Conservation (phyloP, 2,329 filamentous ascomycete species). For the Neofusicoccum umdonicola region DNA sequence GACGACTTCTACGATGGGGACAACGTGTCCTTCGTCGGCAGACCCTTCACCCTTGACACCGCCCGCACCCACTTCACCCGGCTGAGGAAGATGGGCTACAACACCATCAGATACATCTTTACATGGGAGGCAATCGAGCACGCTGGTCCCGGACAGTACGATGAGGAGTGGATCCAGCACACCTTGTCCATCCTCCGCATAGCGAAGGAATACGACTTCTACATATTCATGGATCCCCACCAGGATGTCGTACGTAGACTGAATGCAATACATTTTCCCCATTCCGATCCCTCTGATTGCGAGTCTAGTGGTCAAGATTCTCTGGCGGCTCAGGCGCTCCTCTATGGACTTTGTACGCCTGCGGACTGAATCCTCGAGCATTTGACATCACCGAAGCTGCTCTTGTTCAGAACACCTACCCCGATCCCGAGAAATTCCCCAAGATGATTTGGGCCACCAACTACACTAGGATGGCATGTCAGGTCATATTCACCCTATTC, state of each 20-base stretch:
- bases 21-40: slow-evolving; percentile 80
- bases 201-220: slow-evolving; percentile 89
- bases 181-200: slow-evolving; percentile 81
- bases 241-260: slow-evolving; percentile 78
- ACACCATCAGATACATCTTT: slow-evolving; percentile 93
- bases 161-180: slow-evolving; percentile 88
- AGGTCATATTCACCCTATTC: slow-evolving; percentile 92
- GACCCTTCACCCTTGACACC: slow-evolving; percentile 80
- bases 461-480: slow-evolving; percentile 81
- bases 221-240: slow-evolving; percentile 97
- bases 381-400: slow-evolving; percentile 88
- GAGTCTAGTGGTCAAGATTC: slow-evolving; percentile 78
- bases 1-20: slow-evolving; percentile 91
- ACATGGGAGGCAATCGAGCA: slow-evolving; percentile 99
- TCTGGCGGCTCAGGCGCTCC: slow-evolving; percentile 93
- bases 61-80: slow-evolving; percentile 83
- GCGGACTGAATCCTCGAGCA: slow-evolving; percentile 79
- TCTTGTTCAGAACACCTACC: slow-evolving; percentile 91
- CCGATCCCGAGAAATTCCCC: slow-evolving; percentile 79
- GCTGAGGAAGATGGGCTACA: slow-evolving; percentile 87
- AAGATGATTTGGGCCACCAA: slow-evolving; percentile 99
- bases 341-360: slow-evolving; percentile 96
- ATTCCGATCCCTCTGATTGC: slow-evolving; percentile 23
- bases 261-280: background rate
- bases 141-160: slow-evolving; percentile 83